Percentiles rank a stretch among this genome's conserved stretches.
Conservation (phyloP, 768 basidiomycete genomes). For the Leccinum disarticulatum region DNA sequence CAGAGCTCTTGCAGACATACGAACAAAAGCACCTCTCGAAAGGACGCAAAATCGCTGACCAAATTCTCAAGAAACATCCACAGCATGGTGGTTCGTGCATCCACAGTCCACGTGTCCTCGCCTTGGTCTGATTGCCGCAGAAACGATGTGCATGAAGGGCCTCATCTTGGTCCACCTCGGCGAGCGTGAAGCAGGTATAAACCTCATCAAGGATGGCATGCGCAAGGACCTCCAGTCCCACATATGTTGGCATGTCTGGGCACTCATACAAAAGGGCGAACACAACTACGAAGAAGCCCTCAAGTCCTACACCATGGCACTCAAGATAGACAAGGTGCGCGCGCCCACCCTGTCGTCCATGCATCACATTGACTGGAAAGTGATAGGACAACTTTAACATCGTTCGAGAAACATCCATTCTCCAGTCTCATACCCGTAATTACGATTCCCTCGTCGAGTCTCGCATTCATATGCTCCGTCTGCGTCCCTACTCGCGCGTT, state of each 20-base stretch:
- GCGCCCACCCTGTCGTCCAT: constrained; percentile 1
- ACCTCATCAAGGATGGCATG: constrained; percentile 82
- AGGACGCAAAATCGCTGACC: constrained; percentile 87
- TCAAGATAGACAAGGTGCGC: constrained; percentile 84
- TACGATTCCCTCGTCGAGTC: constrained; percentile 80
- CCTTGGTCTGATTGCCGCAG: constrained; percentile 40
- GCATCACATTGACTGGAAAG: constrained; percentile 1
- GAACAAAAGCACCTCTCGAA: constrained; percentile 88
- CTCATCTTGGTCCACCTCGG: constrained; percentile 81
- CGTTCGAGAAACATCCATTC: constrained; percentile 82
- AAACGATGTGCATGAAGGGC: constrained; percentile 96
- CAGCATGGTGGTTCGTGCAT: constrained; percentile 87
- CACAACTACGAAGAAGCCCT: constrained; percentile 94
- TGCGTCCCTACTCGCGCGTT: constrained; percentile 79
- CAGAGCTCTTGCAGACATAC: constrained; percentile 82
- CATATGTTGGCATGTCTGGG: constrained; percentile 98
- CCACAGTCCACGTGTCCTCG: neutral
- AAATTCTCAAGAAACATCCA: constrained; percentile 92
- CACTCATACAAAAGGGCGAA: constrained; percentile 90
- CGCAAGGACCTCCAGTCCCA: constrained; percentile 82
- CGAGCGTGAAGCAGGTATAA: constrained; percentile 75
- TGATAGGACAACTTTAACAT: constrained; percentile 91
- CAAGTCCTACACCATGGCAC: constrained; percentile 88
- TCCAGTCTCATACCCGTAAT: constrained; percentile 84
- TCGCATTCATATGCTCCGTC: constrained; percentile 72